These are phyloP conservation scores for Vaccinium corymbosum DNA, from an alignment of 148 eudicot genomes.

Conservation along the genomic window DNA sequence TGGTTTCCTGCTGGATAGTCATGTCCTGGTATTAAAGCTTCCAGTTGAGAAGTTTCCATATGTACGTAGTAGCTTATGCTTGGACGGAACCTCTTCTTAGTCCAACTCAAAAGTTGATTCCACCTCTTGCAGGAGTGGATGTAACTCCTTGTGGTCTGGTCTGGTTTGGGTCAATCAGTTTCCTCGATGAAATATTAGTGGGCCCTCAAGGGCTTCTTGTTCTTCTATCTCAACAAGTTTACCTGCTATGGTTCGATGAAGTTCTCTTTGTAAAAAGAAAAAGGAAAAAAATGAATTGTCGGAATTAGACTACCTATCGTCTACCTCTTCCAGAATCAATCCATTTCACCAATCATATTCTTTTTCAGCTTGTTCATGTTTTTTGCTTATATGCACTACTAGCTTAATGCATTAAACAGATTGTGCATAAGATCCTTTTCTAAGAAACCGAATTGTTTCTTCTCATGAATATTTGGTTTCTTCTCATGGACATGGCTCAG, in stretches of 20 bases:
- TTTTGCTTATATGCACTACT: too few relatives aligned
- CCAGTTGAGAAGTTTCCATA: slow-evolving; percentile 85
- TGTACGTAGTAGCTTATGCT: slow-evolving; percentile 63
- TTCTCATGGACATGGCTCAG: too few relatives aligned
- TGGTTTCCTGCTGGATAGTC: slow-evolving; percentile 80
- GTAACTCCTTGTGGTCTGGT: slow-evolving; percentile 74
- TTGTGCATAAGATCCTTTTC: too few relatives aligned
- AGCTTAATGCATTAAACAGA: too few relatives aligned
- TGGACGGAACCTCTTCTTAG: slow-evolving; percentile 79
- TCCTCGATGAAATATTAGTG: slow-evolving; percentile 79
- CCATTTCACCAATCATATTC: neutral
- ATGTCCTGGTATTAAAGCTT: slow-evolving; percentile 99
- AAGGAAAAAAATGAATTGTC: neutral
- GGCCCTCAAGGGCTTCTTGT: slow-evolving; percentile 96
- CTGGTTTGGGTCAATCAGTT: slow-evolving; percentile 90
- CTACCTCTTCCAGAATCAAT: neutral
- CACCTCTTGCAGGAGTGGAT: slow-evolving; percentile 88
- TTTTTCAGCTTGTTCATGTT: too few relatives aligned
- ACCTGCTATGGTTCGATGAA: neutral
- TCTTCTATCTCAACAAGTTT: slow-evolving; percentile 76
- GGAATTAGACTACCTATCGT: neutral
- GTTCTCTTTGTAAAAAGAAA: neutral
- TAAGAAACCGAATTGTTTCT: too few relatives aligned
- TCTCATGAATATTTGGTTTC: too few relatives aligned
- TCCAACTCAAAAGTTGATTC: slow-evolving; percentile 79